Evolutionary conservation across 257 asterid genomes (phyloP), one percentile per base, ranked within the genome.

Genomic region (Scutellaria baicalensis): DNA sequence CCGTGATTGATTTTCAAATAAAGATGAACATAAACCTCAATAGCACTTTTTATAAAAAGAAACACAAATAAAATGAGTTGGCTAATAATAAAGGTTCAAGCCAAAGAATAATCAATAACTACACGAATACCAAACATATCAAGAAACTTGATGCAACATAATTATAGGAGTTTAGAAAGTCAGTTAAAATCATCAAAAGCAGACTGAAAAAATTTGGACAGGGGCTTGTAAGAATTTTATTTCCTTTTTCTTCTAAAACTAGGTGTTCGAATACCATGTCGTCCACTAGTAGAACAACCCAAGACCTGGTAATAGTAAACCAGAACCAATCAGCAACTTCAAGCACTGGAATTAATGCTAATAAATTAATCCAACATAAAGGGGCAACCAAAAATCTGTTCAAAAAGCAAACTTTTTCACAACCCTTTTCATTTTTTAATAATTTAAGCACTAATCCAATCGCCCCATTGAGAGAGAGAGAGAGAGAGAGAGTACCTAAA

Each of bases 381-480:
- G 65, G 55, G 64, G 77, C 4, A 9, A 17, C 59, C 8, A 50
- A 38, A 43, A 67, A 61, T 67, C 67, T 43, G 48, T 68, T 68
- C 11, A 57, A 63, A 68, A 76, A 49, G 78, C n/a, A 8, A 27
- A 64, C 72, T 50, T 79, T 75, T 57, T 20, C 13, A 38, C 44
- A 13, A 59, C 59, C 66, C 72, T 17, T 59, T 38, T 38, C 66
- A 59, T 59, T 1, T n/a, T 44, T 36, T 14, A 59, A 1, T 36
- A 36, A 8, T 14, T 36, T 59, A 36, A 36, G 33, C 33, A 27
- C 33, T 27, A 27, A 27, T 27, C 33, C 0, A 27, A 27, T 1
- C 33, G 33, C 4, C 33, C 33, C 33, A 40, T 0, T 2, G 10
- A 7, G 11, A 40, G 45, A 40, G 0, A 6, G 45, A 42, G 11